Conservation (phyloP, 768 basidiomycete species). For the Panaeolus papilionaceus region DNA sequence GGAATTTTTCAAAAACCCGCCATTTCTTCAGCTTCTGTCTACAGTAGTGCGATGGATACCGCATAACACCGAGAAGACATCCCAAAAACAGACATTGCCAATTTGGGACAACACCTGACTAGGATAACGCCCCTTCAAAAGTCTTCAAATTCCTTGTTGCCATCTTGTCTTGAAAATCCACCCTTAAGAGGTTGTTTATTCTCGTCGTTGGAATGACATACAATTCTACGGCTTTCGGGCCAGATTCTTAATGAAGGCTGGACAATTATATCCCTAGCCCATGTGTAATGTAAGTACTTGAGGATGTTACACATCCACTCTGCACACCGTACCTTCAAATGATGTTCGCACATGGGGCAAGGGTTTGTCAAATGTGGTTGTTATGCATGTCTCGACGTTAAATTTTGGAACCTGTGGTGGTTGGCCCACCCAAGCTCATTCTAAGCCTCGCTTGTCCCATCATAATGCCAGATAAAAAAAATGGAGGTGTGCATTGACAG, state of each 20-base stretch:
- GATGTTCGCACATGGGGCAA: slow-evolving; percentile 12
- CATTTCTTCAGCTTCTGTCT: too few species aligned
- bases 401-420: too few species aligned
- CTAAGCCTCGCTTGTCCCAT: too few species aligned
- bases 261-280: background rate
- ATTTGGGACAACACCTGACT: background rate
- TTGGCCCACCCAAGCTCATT: too few species aligned
- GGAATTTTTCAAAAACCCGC: background rate
- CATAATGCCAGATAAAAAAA: too few species aligned
- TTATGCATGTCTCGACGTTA: background rate
- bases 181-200: background rate
- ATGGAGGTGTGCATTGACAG: too few species aligned
- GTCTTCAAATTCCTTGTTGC: background rate
- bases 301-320: background rate
- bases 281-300: background rate
- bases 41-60: background rate
- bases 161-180: background rate
- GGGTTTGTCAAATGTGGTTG: slow-evolving; percentile 4
- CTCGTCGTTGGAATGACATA: background rate
- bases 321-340: background rate
- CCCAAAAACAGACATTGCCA: slow-evolving; percentile 3
- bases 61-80: background rate
- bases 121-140: background rate
- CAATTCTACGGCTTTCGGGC: background rate
- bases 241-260: background rate